Evolutionary conservation across 164 flowering plant species (phyloP), one percentile per base, ranked within the genome.

Genomic region (Platanus orientalis): DNA sequence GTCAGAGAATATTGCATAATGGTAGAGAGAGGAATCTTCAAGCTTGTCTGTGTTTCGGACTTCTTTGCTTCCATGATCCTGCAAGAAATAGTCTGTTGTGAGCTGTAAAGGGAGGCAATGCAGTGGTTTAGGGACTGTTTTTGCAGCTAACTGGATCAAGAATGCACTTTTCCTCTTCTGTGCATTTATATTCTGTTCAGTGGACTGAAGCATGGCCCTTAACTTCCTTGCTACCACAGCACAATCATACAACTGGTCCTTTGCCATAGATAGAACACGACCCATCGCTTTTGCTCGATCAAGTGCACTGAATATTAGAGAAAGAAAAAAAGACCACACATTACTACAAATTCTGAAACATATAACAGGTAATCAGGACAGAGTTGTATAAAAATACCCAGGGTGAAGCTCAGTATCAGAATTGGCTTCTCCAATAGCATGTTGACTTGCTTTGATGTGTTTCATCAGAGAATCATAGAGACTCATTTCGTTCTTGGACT

Each of bases 191-290:
- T 56, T 83, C 7, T 71, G 82, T 76, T 92, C 97, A 49, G 79
- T 76, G 40, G 86, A 75, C 78, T 92, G 99, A 70, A 95, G 80
- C 97, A 95, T 92, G 67, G 84, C 96, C 56, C 99, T 78, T 54
- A 95, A 69, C 75, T 85, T 95, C 71, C 92, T 85, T 63, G 83
- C 86, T 60, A 95, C 73, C 29, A 73, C 59, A 56, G 67, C 32
- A 61, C 90, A 83, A 58, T 92, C 94, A 71, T 89, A 88, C 27
- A 92, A 71, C 70, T 76, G 75, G 68, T 91, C 96, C 73, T 91
- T 95, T 27, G 97, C 96, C 58, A 68, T 19, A 25, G 99, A 79
- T 26, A 95, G 80, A 51, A 73, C 68, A 69, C 72, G 94, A 23
- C 99, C 99, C 97, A 92, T 89, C 62, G 80, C 84, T 78, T 86